A percentile compares a stretch with the other conserved stretches of the same genome.
Conservation (phyloP, 2,329 filamentous ascomycete genomes). For the Ascochyta pisi region DNA sequence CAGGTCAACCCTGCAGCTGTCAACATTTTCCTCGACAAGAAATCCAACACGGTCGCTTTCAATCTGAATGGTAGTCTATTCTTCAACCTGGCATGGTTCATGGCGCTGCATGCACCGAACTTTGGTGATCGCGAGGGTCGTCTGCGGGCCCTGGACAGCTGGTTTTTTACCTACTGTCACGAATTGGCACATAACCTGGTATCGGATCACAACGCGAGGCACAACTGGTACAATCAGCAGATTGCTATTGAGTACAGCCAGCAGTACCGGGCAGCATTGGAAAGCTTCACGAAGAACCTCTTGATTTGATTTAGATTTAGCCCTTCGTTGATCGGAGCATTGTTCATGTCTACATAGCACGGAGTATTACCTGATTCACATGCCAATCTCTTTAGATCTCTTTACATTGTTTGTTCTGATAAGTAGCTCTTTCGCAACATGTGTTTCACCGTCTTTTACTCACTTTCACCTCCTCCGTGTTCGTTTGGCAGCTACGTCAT, state of each 20-base stretch:
- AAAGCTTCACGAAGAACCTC: slow-evolving; percentile 31
- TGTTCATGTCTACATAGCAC: neutral
- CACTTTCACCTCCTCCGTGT: neutral
- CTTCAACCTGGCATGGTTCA: slow-evolving; percentile 89
- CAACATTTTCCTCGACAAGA: slow-evolving; percentile 86
- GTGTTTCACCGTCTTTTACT: neutral
- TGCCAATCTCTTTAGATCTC: neutral
- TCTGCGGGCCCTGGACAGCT: slow-evolving; percentile 69
- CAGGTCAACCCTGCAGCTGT: slow-evolving; percentile 70
- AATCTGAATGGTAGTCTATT: slow-evolving; percentile 88
- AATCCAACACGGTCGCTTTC: slow-evolving; percentile 87
- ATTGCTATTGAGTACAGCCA: slow-evolving; percentile 49
- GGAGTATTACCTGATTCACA: neutral
- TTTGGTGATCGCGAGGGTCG: slow-evolving; percentile 38
- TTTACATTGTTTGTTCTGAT: neutral
- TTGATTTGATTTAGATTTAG: slow-evolving; percentile 11
- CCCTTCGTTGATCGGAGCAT: neutral
- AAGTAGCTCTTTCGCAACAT: neutral
- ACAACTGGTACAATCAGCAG: slow-evolving; percentile 49
- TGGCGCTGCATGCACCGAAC: slow-evolving; percentile 69
- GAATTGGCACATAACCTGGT: slow-evolving; percentile 96
- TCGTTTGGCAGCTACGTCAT: slow-evolving; percentile 1
- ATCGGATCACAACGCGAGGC: slow-evolving; percentile 63
- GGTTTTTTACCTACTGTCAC: slow-evolving; percentile 96
- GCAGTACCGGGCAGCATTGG: slow-evolving; percentile 36